Evolutionary conservation across 306 rosid species (phyloP), one percentile per base, ranked within the genome.

Genomic region (Quercus variabilis): DNA sequence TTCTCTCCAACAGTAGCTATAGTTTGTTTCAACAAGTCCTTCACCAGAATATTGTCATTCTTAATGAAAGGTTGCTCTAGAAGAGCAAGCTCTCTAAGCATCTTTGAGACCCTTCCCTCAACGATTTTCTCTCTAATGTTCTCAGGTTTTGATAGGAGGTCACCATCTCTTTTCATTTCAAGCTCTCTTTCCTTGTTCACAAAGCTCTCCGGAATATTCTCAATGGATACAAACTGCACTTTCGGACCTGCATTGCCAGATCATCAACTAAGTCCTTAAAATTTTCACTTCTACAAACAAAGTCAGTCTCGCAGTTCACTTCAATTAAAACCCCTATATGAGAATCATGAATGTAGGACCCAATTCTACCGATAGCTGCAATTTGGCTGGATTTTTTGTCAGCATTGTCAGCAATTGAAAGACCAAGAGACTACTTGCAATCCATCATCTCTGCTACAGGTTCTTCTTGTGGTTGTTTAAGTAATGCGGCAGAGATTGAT

Each of bases 361-460:
- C 97, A 0, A 96, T 96, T 88, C 97, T 91, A 69, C 99, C 98
- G 88, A 91, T 98, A 26, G 99, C 96, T 76, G 97, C 96, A 65
- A 93, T 87, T 75, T 98, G 89, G 73, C 94, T 89, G 68, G 98
- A 90, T 81, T 96, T 96, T 87, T 93, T 96, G 35, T 35, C 43
- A 35, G 9, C 41, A 35, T 6, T 35, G 9, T 96, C 99, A 3
- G 99, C 99, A 1, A 86, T 60, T 5, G 98, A 93, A 59, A 96
- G 98, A 76, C 99, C 99, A 60, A 93, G 93, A 76, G 96, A 97
- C 86, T 89, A 93, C 97, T 96, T 96, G 80, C 99, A 96, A 80
- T 96, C 98, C 98, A 96, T 96, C 99, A 96, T 96, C 78, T 97
- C 99, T 4, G 97, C 99, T 82, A 97, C 99, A 4, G 98, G 90